Evolutionary conservation across 306 rosid species (phyloP).

Genomic region (Fragaria iinumae): DNA sequence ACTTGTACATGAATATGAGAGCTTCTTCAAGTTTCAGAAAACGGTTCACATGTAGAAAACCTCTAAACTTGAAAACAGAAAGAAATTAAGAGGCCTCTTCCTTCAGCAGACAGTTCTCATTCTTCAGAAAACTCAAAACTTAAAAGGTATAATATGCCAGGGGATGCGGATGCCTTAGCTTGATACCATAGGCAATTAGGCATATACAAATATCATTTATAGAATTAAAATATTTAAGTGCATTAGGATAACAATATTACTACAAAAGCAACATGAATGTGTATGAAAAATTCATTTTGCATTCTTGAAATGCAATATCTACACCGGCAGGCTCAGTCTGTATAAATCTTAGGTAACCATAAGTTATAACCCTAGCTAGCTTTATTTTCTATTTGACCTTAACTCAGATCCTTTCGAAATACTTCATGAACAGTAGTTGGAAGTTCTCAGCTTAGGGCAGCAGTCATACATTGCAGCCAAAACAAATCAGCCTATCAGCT

Average conservation of each 20-base stretch:
- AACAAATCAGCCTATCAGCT: not conserved
- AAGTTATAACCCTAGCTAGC: not conserved
- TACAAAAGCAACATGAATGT: not conserved
- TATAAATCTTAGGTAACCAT: not conserved
- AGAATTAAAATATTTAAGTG: no score
- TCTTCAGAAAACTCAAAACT: no score
- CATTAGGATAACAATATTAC: not conserved
- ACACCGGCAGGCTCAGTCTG: not conserved
- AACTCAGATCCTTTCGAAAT: not conserved
- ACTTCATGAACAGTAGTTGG: not conserved
- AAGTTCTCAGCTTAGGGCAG: not conserved
- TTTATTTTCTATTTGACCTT: not conserved
- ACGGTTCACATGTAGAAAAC: not conserved
- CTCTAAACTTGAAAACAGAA: not conserved
- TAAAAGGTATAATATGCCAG: no score
- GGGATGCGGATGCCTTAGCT: no score
- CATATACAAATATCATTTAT: no score
- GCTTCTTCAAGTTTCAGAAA: not conserved
- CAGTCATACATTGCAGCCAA: not conserved
- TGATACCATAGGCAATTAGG: no score
- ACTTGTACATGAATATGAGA: not conserved
- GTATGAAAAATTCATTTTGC: not conserved
- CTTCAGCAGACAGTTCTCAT: not conserved
- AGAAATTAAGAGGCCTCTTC: not conserved
- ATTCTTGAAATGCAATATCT: not conserved